Evolutionary conservation across 805 yeast genomes (phyloP), one percentile per base, ranked within the genome.

Genomic region (Metschnikowia aberdeeniae): DNA sequence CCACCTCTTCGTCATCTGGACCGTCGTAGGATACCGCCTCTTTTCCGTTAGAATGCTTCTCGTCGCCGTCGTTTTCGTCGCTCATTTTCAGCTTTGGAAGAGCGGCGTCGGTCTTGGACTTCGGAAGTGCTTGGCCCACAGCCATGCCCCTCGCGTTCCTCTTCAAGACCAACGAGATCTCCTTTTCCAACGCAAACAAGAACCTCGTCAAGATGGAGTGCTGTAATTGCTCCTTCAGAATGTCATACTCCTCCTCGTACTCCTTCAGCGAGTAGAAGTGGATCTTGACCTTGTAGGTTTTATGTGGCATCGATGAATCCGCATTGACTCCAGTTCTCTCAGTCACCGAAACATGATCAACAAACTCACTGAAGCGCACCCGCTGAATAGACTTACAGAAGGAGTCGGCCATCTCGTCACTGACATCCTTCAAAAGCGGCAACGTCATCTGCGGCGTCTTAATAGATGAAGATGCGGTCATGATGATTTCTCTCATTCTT

Each of bases 371-470:
- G 54, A 93, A 76, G 44, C 80, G 75, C 56, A 93, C 93, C 61
- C 80, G 82, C 31, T 95, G 88, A 46, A 92, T 84, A 30, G 93
- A 81, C 68, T 89, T 89, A 69, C 96, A 86, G 82, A 95, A 93
- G 5, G 88, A 80, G 58, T 89, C 96, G 2, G 98, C 98, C 63
- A 83, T 81, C 22, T 78, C 86, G 64, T 92, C 96, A 38, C 77
- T 75, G 43, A 95, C 93, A 58, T 86, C 95, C 30, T 75, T 70
- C 59, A 80, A 72, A 38, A 93, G 76, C 24, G 99, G 99, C 57
- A 93, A 73, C 3, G 93, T 81, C 99, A 93, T 93, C 72, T 93
- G 98, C 36, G 99, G 99, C n/a, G 99, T 93, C 73, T 89, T 88
- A 61, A 93, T 93, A 39, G 86, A 71, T 19, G 96, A 82, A 48